Base-by-base conservation (phyloP, 2,329 filamentous ascomycete genomes). In the Zymoseptoria brevis region DNA sequence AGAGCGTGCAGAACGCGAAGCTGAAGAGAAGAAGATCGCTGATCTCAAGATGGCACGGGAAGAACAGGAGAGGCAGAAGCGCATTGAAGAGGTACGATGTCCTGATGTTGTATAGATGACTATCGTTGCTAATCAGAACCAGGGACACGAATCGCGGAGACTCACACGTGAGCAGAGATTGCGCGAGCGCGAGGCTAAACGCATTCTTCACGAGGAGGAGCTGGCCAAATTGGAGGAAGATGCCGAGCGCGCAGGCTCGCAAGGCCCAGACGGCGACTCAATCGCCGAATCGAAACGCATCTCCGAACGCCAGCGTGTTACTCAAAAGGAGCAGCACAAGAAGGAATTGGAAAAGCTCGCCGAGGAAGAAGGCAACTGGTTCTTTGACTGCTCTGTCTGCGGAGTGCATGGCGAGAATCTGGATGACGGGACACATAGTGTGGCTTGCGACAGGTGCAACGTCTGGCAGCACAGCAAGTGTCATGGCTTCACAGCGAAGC, bases 401-500 rank as follows among this genome's bases (percentile, higher is more conserved):
- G 93, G 93, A 24, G 82, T 91, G 21, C 87, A 96, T 73, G 94
- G 94, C 21, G 87, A 95, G 67, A 89, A 96, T 60, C 70, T 85
- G 61, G 94, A 99, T 68, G 94, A 97, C 72, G 94, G 94, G 41
- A 87, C 90, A 7, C 92, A 96, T 71, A 96, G 91, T 72, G 86
- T 99, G 64, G 89, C 92, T 26, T 99, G 94, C 75, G 94, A 99
- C 71, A 86, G 81, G 66, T 99, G 94, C 78, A 95, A 87, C 71
- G 87, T 96, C 53, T 99, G 94, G 94, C 93, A 97, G 72, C 94
- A 99, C 71, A 96, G 91, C 79, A 90, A 88, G 68, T 99, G 94
- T 71, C 83, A 96, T 60, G 87, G 87, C 49, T 88, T 97, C 63
- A 82, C 83, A 52, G 83, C 95, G 67, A 77, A 82, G 60, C 88